Base-by-base conservation (phyloP, 2,329 filamentous ascomycete species). In the Trichoderma atroviride region DNA sequence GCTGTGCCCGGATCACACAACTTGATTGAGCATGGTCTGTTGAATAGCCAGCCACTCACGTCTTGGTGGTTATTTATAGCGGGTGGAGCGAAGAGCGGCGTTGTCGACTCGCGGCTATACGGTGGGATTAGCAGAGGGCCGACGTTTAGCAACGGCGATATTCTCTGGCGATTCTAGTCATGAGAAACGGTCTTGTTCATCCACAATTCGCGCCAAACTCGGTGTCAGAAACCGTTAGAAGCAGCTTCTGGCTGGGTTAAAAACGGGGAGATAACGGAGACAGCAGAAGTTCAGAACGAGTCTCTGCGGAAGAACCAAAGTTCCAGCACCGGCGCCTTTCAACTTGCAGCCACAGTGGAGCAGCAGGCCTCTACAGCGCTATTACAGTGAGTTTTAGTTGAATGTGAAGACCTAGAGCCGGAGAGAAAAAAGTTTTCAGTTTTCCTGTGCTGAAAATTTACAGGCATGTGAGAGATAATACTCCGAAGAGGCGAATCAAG, bases 261-360 rank as follows among this genome's bases (percentile, higher is more conserved):
- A 69, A 69, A 62, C 57, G 66, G 50, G 27, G 47, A 37, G 16
- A 53, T 55, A 61, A 55, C 47, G 66, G 50, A n/a, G 10, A 16
- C 37, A 33, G 58, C n/a, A 37, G 24, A 33, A 43, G 19, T n/a
- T 19, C 5, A n/a, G 5, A 3, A 19, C 9, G n/a, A 52, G 43
- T 43, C 16, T 16, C 29, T 52, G 24, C 65, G 56, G 65, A 68
- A 53, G 2, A 61, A 68, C 27, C 16, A 37, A 43, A 19, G 10
- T 56, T 68, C 57, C 65, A 33, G n/a, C 35, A 57, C 53, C 53
- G 53, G 52, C 53, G 31, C 29, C 40, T 6, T 52, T 56, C 16
- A 33, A 9, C 16, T 9, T 16, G 1, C 31, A 64, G 60, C 68
- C 60, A 62, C 53, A 43, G 60, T 57, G 68, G 65, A 53, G 65